Percentiles rank a stretch among this genome's conserved stretches.
Evolutionary conservation across 2,329 filamentous ascomycete species (phyloP).

Genomic region (Colletotrichum sp.): DNA sequence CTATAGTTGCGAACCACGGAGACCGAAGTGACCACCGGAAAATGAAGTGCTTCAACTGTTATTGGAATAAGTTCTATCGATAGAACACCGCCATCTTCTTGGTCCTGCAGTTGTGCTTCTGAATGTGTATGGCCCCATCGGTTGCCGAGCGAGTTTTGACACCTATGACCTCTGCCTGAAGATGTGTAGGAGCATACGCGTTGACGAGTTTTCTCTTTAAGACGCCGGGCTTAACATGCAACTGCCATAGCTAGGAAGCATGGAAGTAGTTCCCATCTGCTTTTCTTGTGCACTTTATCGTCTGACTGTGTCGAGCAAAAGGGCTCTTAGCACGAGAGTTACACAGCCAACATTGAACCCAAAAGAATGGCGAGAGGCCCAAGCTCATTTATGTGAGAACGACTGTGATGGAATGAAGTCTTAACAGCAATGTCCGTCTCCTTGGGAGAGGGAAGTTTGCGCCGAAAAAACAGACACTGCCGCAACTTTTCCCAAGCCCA

Average conservation of each 20-base stretch:
- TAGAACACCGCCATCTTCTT: background rate
- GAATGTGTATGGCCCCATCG: fast-evolving
- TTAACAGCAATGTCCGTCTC: fast-evolving
- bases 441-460: background rate
- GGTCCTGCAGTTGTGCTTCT: background rate
- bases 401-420: background rate
- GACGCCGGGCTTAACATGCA: no score
- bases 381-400: background rate
- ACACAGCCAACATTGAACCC: background rate
- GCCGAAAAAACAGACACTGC: background rate
- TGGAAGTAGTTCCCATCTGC: background rate
- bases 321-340: background rate
- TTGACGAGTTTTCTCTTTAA: no score
- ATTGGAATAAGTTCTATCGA: fast-evolving
- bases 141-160: background rate
- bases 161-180: background rate
- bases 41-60: fast-evolving
- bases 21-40: fast-evolving
- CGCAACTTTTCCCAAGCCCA: background rate
- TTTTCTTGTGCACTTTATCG: background rate
- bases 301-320: background rate
- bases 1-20: background rate
- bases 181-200: no score
- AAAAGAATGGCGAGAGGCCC: background rate
- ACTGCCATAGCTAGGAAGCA: background rate